Base-by-base conservation (phyloP, 805 yeast genomes). In the Torulaspora indica region DNA sequence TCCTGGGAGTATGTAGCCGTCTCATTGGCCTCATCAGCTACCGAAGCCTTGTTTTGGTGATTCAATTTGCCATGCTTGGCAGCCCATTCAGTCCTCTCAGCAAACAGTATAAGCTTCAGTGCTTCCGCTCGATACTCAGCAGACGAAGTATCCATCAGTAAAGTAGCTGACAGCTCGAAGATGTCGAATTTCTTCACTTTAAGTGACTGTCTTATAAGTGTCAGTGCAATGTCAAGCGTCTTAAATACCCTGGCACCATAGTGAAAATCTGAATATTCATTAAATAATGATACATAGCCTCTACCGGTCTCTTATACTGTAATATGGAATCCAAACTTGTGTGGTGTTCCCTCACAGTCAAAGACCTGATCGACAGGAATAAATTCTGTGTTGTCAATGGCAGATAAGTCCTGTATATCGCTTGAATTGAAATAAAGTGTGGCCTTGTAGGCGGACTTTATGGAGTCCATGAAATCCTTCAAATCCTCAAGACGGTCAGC, bases 351-450 rank as follows among this genome's bases (percentile, higher is more conserved):
- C 7, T 44, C 40, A 32, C 42, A 48, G 46, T 63, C 60, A 40
- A 46, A 63, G 4, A 62, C 56, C n/a, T 36, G 22, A 29, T 55
- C 50, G 1, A 63, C 67, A 1, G 65, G 64, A 32, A 45, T 53
- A 8, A 47, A 49, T 38, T 56, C 66, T 3, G 23, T 20, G n/a
- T 37, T 33, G 4, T 22, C 17, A 3, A 24, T 25, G 8, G 23
- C 31, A 14, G 36, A 2, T 7, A 34, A 13, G 1, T 32, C 10
- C 4, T 10, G n/a, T 2, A 27, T 2, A 6, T 34, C 35, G 32
- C 22, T 22, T 9, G 50, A 51, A 29, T 47, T 52, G 31, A 32
- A 56, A 36, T 53, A 62, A 4, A 61, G 35, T 2, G 56, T 56
- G 4, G 45, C 41, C 20, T 55, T 59, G 22, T 46, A 46, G 9